A percentile compares a stretch with the other conserved stretches of the same genome.
Conservation (phyloP, 495 filamentous ascomycete species). For the Aspergillus sclerotioniger region DNA sequence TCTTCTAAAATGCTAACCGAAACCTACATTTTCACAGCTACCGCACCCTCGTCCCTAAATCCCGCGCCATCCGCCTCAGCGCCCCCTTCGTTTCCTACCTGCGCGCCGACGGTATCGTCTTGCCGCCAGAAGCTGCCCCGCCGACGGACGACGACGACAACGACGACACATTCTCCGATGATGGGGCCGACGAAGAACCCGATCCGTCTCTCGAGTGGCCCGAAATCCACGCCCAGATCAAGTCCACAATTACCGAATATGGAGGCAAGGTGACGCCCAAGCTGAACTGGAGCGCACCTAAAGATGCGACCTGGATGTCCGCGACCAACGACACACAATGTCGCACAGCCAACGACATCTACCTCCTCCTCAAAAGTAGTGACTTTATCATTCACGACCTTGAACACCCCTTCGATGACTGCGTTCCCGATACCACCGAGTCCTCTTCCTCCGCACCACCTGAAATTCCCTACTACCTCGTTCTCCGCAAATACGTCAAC, state of each 20-base stretch:
- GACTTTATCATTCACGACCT: constrained; percentile 94
- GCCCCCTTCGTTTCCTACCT: constrained; percentile 79
- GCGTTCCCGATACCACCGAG: constrained; percentile 42
- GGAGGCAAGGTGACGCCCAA: constrained; percentile 86
- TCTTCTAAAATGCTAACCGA: neutral
- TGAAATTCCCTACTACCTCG: constrained; percentile 62
- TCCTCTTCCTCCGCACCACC: constrained; percentile 22
- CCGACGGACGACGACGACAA: constrained; percentile 35
- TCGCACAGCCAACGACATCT: constrained; percentile 81
- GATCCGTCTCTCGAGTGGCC: constrained; percentile 62
- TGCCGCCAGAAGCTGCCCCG: constrained; percentile 56
- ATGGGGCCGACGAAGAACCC: constrained; percentile 42
- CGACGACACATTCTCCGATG: constrained; percentile 38
- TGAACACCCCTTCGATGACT: constrained; percentile 87
- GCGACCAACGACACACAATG: constrained; percentile 91
- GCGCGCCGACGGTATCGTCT: constrained; percentile 86
- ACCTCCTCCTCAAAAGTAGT: constrained; percentile 86
- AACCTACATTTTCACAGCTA: constrained; percentile 51
- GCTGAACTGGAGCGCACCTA: constrained; percentile 94
- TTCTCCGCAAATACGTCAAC: constrained; percentile 82
- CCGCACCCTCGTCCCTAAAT: constrained; percentile 77
- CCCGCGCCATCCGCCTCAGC: constrained; percentile 74
- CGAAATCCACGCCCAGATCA: constrained; percentile 73
- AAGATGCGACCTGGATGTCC: constrained; percentile 94
- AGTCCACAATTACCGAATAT: constrained; percentile 69